Conservation (phyloP, 2,329 filamentous ascomycete genomes). For the Tolypocladium cylindrosporum region DNA sequence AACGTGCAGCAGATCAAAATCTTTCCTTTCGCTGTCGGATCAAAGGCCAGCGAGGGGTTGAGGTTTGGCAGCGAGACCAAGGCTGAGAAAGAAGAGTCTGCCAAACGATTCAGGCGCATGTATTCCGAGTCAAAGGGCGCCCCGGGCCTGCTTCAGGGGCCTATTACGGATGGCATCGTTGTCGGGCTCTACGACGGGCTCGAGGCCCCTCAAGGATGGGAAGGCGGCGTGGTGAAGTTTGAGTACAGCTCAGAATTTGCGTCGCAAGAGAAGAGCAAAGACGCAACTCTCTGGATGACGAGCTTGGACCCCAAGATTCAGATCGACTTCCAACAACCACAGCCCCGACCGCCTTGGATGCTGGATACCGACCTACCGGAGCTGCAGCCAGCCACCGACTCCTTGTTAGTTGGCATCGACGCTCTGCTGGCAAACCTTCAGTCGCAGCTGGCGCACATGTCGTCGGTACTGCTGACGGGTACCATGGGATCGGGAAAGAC, state of each 20-base stretch:
- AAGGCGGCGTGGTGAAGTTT: slow-evolving; percentile 76
- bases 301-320: slow-evolving; percentile 65
- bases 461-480: slow-evolving; percentile 82
- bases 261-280: slow-evolving; percentile 32
- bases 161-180: slow-evolving; percentile 81
- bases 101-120: slow-evolving; percentile 59
- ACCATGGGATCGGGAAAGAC: slow-evolving; percentile 88
- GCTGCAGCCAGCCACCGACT: slow-evolving; percentile 44
- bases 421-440: slow-evolving; percentile 60
- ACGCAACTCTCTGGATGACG: slow-evolving; percentile 57
- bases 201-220: slow-evolving; percentile 54
- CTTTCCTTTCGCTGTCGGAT: slow-evolving; percentile 61
- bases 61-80: slow-evolving; percentile 85
- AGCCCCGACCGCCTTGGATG: slow-evolving; percentile 53
- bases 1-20: slow-evolving; percentile 61
- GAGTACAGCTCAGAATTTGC: slow-evolving; percentile 34
- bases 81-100: slow-evolving; percentile 67
- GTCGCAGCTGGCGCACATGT: slow-evolving; percentile 71
- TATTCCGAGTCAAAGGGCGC: slow-evolving; percentile 49
- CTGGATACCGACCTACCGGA: slow-evolving; percentile 35
- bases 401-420: slow-evolving; percentile 76
- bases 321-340: slow-evolving; percentile 67
- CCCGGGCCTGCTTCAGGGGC: slow-evolving; percentile 65
- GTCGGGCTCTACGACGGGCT: slow-evolving; percentile 48
- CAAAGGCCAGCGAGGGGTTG: slow-evolving; percentile 54